Evolutionary conservation across 305 asterid species (phyloP), one percentile per base, ranked within the genome.

Genomic region (Fraxinus ornus): DNA sequence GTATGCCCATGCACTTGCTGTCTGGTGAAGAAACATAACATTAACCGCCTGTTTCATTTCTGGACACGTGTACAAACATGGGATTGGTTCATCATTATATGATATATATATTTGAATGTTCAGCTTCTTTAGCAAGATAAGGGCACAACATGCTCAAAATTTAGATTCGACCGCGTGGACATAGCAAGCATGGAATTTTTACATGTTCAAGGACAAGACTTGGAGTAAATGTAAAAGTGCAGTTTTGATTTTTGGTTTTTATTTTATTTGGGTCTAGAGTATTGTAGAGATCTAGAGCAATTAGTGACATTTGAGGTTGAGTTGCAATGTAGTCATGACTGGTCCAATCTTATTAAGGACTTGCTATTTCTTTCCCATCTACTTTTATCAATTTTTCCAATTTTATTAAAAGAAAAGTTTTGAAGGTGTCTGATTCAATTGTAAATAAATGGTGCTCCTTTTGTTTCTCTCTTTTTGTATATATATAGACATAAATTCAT

Each of bases 11-110:
- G 86, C 84, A 55, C 82, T 83, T 80, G 80, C 84, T 62, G 80
- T 81, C 86, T 82, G 87, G 82, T 87, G 87, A 90, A 85, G 87
- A 81, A 86, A 83, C 86, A 75, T 79, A 85, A 82, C 78, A 82
- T 75, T 75, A 83, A 78, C 85, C 80, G 84, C 85, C 81, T 84
- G 82, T 90, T 87, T 81, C 84, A 80, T 81, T 87, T 87, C 77
- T 91, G 94, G 87, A 88, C 85, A 88, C 86, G 89, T 92, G 95
- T 92, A 91, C 90, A 93, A 90, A 92, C 77, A 86, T 84, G 84
- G 90, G 91, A 84, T 77, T 66, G 57, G 78, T 79, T 82, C 82
- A 80, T 88, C 87, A 76, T 84, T 86, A 84, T 88, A 85, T 82
- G 84, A 81, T 81, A 79, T 87, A 79, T 87, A 86, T 68, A 85